These are phyloP conservation scores for Cyamopsis tetragonoloba DNA, from an alignment of 306 rosid genomes.

Conservation along the genomic window DNA sequence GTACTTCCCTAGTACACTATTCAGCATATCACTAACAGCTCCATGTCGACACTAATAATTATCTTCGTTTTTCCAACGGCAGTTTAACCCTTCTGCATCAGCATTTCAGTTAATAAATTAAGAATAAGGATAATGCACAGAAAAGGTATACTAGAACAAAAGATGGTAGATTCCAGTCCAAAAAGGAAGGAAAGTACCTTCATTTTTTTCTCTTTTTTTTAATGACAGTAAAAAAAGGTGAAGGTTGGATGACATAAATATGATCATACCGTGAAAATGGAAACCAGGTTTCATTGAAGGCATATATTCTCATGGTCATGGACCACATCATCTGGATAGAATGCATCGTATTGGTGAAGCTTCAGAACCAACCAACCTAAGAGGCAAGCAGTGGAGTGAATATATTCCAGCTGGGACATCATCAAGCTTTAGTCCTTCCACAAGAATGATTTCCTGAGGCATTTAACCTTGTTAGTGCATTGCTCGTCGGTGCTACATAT, in stretches of 20 bases:
- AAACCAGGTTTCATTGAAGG: not conserved
- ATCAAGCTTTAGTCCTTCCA: constrained; percentile 89
- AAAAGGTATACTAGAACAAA: not conserved
- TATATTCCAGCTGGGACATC: constrained; percentile 62
- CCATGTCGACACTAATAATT: not conserved
- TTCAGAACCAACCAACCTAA: constrained; percentile 81
- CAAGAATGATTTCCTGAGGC: constrained; percentile 85
- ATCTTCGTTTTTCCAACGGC: not conserved
- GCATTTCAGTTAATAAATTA: not conserved
- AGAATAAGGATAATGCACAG: not conserved
- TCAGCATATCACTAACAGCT: not conserved
- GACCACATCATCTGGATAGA: constrained; percentile 43
- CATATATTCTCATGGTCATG: constrained; percentile 10
- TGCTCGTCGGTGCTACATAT: not conserved
- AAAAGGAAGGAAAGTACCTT: not conserved
- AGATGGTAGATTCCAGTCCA: constrained; percentile 31
- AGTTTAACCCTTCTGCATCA: constrained; percentile 22
- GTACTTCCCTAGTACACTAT: not conserved
- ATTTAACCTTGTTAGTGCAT: constrained; percentile 17
- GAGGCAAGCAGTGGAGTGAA: constrained; percentile 69
- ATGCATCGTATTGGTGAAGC: constrained; percentile 89
- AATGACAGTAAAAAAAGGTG: too few species aligned
- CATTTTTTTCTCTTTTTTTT: too few species aligned
- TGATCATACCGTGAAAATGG: not conserved
- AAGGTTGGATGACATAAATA: too few species aligned